Base-by-base conservation (phyloP, 352 stramenopile genomes). In the Thalassiosira pacifica region DNA sequence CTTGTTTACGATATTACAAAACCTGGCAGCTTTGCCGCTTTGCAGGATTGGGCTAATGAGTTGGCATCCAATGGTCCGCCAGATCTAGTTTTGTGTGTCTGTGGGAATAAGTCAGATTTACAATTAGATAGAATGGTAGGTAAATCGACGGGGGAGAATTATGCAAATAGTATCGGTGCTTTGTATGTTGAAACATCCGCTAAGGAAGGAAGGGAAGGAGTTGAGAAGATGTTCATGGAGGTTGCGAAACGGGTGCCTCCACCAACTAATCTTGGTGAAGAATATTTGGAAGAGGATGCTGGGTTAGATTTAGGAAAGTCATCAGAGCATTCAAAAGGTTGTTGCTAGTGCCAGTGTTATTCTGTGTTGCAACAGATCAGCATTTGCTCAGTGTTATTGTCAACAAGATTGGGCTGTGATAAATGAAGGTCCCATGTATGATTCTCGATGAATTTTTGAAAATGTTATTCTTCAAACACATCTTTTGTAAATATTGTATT, bases 1-100 rank as follows among this genome's bases (percentile, higher is more conserved):
- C 90, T 99, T 45, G 97, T 99, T 19, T 99, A 98, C 85, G 97
- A 99, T 92, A 98, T 99, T 82, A 98, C 96, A 63, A 86, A 90
- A 37, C 48, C 75, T 19, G 31, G 29, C 34, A 97, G 95, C 52
- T 96, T 99, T 81, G 92, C 94, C 34, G 98, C 94, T 68, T 87
- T 98, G n/a, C 96, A 98, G 92, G 97, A 98, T 76, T 99, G 97
- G 97, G 80, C 61, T 5, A 18, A 52, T 55, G 66, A 83, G 68
- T 91, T 99, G 1, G 97, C 97, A 90, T 93, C 97, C 69, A 91
- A 98, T 76, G 96, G 96, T 22, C 96, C 96, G 24, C 27, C 64
- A 18, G 76, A 83, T 79, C 67, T 89, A 27, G 37, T 87, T 29
- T 59, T 91, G 32, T 76, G 75, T 19, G 60, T 89, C 26, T 85